phyloP scores from a whole-genome alignment of 2,329 filamentous ascomycete species.

The Calycina herbarum region DNA sequence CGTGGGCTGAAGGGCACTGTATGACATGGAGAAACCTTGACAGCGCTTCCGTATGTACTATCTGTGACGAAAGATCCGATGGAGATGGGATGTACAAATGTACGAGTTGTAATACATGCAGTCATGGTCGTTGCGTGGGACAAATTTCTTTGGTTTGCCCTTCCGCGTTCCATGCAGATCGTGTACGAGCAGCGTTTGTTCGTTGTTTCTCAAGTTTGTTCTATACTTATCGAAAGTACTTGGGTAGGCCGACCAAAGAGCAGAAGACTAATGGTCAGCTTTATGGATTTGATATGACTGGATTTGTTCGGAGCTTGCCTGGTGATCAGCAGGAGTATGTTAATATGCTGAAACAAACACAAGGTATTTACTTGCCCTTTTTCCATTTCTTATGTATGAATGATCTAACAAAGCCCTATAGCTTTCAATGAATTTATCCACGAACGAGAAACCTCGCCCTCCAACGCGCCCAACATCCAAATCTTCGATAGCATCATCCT shows the following conservation, averaged over 20 bases:
- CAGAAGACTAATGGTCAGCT: slow-evolving; percentile 61
- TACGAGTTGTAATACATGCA: slow-evolving; percentile 58
- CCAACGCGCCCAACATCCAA: slow-evolving; percentile 65
- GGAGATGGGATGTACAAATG: slow-evolving; percentile 74
- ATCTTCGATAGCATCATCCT: slow-evolving; percentile 84
- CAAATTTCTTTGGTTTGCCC: slow-evolving; percentile 65
- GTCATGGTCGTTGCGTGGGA: slow-evolving; percentile 61
- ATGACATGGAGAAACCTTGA: slow-evolving; percentile 66
- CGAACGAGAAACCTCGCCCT: slow-evolving; percentile 67
- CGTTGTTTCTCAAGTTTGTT: slow-evolving; percentile 65
- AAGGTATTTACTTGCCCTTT: slow-evolving; percentile 47
- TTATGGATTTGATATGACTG: slow-evolving; percentile 65
- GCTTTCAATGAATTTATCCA: slow-evolving; percentile 84
- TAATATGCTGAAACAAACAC: slow-evolving; percentile 64
- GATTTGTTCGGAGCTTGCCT: slow-evolving; percentile 63
- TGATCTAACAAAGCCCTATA: slow-evolving; percentile 45
- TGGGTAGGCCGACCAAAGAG: slow-evolving; percentile 58
- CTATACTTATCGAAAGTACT: slow-evolving; percentile 65
- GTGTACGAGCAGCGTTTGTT: slow-evolving; percentile 63
- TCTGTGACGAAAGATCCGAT: slow-evolving; percentile 72
- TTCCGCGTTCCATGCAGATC: slow-evolving; percentile 60
- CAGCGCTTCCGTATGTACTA: slow-evolving; percentile 60
- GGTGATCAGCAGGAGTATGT: slow-evolving; percentile 66
- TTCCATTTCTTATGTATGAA: slow-evolving; percentile 11
- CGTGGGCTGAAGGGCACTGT: slow-evolving; percentile 85